Base-by-base conservation (phyloP, 441 rosid genomes). In the Francoa sonchifolia region DNA sequence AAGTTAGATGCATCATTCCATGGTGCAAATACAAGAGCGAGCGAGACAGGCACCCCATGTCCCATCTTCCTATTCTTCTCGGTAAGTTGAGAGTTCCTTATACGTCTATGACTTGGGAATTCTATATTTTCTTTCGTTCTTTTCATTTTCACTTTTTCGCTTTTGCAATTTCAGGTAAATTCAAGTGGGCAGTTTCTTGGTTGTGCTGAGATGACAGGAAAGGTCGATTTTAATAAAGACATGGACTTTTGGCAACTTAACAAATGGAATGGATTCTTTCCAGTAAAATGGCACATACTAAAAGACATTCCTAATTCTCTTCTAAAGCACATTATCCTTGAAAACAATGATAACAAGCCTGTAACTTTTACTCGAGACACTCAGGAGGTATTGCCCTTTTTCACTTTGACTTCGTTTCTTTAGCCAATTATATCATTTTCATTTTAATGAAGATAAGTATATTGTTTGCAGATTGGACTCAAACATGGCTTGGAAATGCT, bases 101-200 rank as follows among this genome's bases (percentile, higher is more conserved):
- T 6, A 23, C 14, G 14, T 2, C 29, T 19, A 17, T 13, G 1
- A 25, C 27, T 28, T 45, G 8, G 23, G 32, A n/a, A n/a, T n/a
- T 44, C 16, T 2, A 4, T 2, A 26, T 30, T 12, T 29, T 19
- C 19, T 18, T 28, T 12, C 19, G 17, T 32, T 9, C 3, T 13
- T 28, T 39, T 34, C 1, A 8, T 18, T 21, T 17, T n/a, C 21
- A n/a, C 19, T 20, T 16, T 27, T 21, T 41, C 16, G 18, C 33
- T 23, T 14, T 15, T 14, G 1, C 21, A 39, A 43, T 28, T 51
- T 48, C 58, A 77, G 81, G 86, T 77, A 30, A 77, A 77, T 43
- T 69, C 72, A 15, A 77, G 81, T 54, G 76, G 81, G 32, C 78
- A 77, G 44, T 77, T 74, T 46, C 73, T 77, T 39, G 86, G 86